These are phyloP conservation scores for Oryza punctata DNA, from an alignment of 176 grass and related monocot species.

Conservation along the genomic window DNA sequence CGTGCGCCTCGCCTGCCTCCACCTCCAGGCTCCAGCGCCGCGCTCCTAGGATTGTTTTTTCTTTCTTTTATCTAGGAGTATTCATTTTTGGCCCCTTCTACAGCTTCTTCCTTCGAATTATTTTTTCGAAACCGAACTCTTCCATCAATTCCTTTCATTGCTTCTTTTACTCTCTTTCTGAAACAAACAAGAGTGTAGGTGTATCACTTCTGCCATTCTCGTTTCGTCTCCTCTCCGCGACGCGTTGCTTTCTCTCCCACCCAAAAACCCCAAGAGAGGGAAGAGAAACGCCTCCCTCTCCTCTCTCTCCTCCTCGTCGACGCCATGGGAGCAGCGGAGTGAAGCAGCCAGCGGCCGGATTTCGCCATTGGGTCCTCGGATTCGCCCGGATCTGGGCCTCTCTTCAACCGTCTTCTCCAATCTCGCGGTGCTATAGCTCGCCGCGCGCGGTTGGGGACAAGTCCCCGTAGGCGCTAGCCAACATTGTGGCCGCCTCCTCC, in stretches of 20 bases:
- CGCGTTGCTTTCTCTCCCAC: not conserved
- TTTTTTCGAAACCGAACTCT: too few species aligned
- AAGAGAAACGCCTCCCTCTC: not conserved
- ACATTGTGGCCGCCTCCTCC: too few species aligned
- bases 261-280: not conserved
- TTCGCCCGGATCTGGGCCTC: constrained; percentile 31
- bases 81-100: too few species aligned
- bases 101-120: too few species aligned
- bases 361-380: not conserved
- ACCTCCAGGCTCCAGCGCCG: too few species aligned
- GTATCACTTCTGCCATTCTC: not conserved
- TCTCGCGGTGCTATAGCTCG: not conserved
- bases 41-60: too few species aligned
- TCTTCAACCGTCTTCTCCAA: not conserved
- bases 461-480: too few species aligned
- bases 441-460: not conserved
- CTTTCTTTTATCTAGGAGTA: too few species aligned
- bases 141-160: too few species aligned
- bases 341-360: not conserved
- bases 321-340: constrained; percentile 5
- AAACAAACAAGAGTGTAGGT: not conserved
- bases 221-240: not conserved
- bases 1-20: too few species aligned
- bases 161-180: not conserved
- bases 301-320: not conserved